Conservation (phyloP, 2,329 filamentous ascomycete genomes). For the Mariannaea elegans region DNA sequence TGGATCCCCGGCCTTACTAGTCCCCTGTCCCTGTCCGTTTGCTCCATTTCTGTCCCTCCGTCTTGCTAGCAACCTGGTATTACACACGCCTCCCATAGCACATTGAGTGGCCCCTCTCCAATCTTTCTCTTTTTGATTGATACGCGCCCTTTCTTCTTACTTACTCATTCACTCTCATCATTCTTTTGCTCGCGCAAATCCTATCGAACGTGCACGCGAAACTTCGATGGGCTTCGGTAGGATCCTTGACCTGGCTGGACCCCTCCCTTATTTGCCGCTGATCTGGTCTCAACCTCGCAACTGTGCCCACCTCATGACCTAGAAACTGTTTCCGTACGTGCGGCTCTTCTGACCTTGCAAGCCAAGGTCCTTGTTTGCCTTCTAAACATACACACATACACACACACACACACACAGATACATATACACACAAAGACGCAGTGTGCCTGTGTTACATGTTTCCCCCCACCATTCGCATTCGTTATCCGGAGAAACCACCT, state of each 20-base stretch:
- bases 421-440: no score
- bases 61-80: constrained; percentile 6
- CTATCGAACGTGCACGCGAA: not conserved
- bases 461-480: no score
- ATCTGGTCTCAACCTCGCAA: constrained; percentile 17
- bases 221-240: constrained; percentile 22
- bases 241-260: constrained; percentile 24
- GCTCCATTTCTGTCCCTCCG: constrained; percentile 11
- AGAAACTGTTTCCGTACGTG: constrained; percentile 16
- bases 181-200: not conserved
- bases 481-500: no score
- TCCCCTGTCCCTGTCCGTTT: not conserved
- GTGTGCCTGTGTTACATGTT: no score
- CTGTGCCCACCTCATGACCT: constrained; percentile 19
- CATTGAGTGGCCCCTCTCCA: constrained; percentile 1
- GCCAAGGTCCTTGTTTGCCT: no score
- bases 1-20: constrained; percentile 1
- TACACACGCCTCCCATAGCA: not conserved
- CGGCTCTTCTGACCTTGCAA: constrained; percentile 30
- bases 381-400: no score
- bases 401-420: no score
- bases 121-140: not conserved
- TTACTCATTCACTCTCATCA: not conserved
- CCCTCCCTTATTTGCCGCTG: constrained; percentile 5
- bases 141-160: not conserved